Conservation (phyloP, 129 eudicot species). For the Oenanthe sinensis region DNA sequence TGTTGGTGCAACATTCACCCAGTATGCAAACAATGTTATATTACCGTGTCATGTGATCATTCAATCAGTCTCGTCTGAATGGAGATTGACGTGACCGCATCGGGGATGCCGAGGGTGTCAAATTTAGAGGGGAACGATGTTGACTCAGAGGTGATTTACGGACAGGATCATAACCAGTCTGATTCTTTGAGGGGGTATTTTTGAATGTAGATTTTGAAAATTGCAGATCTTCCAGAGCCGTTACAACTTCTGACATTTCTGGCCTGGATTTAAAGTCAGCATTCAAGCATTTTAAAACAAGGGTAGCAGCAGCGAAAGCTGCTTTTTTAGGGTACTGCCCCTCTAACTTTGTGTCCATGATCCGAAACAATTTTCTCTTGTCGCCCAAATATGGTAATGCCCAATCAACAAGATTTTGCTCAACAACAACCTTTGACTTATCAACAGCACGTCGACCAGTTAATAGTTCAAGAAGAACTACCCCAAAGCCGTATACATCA, state of each 20-base stretch:
- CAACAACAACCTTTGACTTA: constrained; percentile 44
- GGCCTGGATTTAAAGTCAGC: constrained; percentile 66
- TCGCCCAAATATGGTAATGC: constrained; percentile 81
- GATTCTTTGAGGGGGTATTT: constrained; percentile 21
- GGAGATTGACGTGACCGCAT: constrained; percentile 29
- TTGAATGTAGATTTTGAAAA: constrained; percentile 29
- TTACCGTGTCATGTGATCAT: background rate
- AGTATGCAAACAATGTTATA: background rate
- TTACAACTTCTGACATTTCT: constrained; percentile 60
- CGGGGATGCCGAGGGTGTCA: constrained; percentile 41
- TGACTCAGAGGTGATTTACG: constrained; percentile 41
- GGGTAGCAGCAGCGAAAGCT: constrained; percentile 53
- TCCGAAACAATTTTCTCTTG: constrained; percentile 65
- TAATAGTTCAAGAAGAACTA: constrained; percentile 74
- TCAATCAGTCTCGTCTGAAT: constrained; percentile 11
- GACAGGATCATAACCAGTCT: constrained; percentile 13
- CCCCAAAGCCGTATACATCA: constrained; percentile 92
- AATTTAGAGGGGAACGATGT: constrained; percentile 35
- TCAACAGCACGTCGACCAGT: constrained; percentile 89
- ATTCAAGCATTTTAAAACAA: constrained; percentile 60
- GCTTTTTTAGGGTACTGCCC: constrained; percentile 91
- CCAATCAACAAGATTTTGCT: constrained; percentile 91
- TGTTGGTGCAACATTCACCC: background rate
- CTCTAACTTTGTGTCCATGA: constrained; percentile 79
- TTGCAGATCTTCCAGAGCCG: constrained; percentile 58